Percentiles rank a stretch among this genome's conserved stretches.
phyloP scores from a whole-genome alignment of 768 basidiomycete genomes.

The Rhodotorula graminis region DNA sequence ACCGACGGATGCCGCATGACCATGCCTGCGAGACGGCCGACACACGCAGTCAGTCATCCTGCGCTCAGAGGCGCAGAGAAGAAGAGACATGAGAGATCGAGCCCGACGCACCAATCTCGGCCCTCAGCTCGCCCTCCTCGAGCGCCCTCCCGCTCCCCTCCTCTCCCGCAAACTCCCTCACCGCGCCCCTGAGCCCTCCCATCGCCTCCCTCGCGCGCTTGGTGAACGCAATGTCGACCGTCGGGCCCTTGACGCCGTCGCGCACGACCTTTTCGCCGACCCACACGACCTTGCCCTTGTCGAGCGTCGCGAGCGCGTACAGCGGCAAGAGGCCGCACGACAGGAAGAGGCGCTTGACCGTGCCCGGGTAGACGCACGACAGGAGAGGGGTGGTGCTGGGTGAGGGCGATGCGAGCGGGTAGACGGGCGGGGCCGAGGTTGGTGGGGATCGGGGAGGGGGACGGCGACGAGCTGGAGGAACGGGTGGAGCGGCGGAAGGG shows the following conservation, averaged over 20 bases:
- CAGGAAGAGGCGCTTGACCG: conserved; percentile 65
- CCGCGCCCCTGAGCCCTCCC: conserved; percentile 27
- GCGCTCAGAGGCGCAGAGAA: background rate
- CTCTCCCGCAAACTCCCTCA: conserved; percentile 40
- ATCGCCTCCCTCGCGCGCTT: conserved; percentile 22
- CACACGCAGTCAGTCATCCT: conserved; percentile 47
- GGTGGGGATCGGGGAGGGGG: conserved; percentile 4
- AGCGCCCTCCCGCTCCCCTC: background rate
- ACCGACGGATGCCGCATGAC: conserved; percentile 57
- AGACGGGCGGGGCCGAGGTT: conserved; percentile 1
- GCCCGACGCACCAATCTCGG: conserved; percentile 14
- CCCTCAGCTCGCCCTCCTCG: conserved; percentile 17
- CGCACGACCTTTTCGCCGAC: conserved; percentile 68
- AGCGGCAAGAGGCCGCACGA: conserved; percentile 73
- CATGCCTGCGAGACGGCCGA: conserved; percentile 66
- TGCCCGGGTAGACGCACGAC: conserved; percentile 47
- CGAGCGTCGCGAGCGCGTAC: conserved; percentile 57
- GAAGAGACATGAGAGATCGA: background rate
- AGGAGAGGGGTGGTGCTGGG: conserved; percentile 41
- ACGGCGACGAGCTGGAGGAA: conserved; percentile 8
- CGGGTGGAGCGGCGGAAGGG: conserved; percentile 18
- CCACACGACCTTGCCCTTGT: conserved; percentile 60
- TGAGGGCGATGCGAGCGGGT: conserved; percentile 17
- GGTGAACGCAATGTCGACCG: background rate
- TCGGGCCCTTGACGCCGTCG: conserved; percentile 64